Evolutionary conservation across 805 yeast species (phyloP).

Genomic region (Kodamaea kaohsiungensis): DNA sequence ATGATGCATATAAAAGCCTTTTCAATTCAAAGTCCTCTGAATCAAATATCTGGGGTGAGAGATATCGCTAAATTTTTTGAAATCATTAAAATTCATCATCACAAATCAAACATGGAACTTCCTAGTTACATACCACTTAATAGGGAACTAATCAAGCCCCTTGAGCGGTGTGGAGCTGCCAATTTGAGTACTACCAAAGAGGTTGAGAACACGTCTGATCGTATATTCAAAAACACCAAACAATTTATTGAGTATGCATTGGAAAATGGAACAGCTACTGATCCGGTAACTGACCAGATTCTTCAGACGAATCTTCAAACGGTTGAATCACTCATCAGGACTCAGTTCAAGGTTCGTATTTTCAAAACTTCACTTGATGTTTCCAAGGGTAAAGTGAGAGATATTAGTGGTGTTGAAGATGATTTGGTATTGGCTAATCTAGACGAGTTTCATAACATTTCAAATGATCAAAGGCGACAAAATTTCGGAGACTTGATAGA

Average conservation of each 20-base stretch:
- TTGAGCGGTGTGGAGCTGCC: constrained; percentile 5
- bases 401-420: constrained; percentile 21
- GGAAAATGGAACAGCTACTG: constrained; percentile 1
- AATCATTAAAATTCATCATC: not conserved
- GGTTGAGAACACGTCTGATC: constrained; percentile 5
- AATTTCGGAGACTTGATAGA: constrained; percentile 12
- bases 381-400: constrained; percentile 21
- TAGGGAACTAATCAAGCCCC: constrained; percentile 5
- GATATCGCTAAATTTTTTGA: not conserved
- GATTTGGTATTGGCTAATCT: constrained; percentile 23
- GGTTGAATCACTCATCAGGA: constrained; percentile 9
- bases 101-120: constrained; percentile 5
- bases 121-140: constrained; percentile 9
- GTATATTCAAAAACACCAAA: constrained; percentile 4
- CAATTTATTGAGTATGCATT: constrained; percentile 5
- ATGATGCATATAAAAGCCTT: too few relatives aligned
- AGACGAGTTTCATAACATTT: constrained; percentile 16
- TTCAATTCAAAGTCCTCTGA: too few relatives aligned
- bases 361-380: constrained; percentile 7
- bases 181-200: constrained; percentile 1
- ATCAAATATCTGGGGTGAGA: not conserved
- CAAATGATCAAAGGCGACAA: constrained; percentile 7
- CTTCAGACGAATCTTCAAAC: constrained; percentile 4
- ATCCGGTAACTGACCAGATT: not conserved
- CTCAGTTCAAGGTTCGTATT: constrained; percentile 7